phyloP scores from a whole-genome alignment of 176 grass and related monocot species.

The Neostapfia colusana region DNA sequence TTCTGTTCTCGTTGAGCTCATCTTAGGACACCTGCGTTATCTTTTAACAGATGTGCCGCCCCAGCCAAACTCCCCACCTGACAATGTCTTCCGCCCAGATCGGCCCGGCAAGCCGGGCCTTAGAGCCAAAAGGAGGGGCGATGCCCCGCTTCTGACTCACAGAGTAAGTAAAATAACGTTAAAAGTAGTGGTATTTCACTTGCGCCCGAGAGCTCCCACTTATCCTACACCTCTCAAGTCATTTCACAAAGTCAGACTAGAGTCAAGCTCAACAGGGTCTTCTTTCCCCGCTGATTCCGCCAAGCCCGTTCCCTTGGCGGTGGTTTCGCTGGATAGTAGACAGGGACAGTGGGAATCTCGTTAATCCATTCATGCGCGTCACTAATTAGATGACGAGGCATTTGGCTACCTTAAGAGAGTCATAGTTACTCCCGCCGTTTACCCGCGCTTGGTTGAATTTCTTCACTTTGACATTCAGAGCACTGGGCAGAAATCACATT shows the following conservation, averaged over 20 bases:
- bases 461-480: slow-evolving; percentile 86
- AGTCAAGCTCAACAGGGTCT: no score
- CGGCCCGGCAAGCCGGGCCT: neutral
- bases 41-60: slow-evolving; percentile 64
- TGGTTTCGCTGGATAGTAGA: no score
- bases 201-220: slow-evolving; percentile 24
- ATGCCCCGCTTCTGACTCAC: slow-evolving; percentile 36
- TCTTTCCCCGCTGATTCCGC: no score
- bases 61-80: slow-evolving; percentile 64
- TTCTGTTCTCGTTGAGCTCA: slow-evolving; percentile 71
- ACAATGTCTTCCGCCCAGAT: slow-evolving; percentile 63
- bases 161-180: slow-evolving; percentile 80
- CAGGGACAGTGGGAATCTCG: slow-evolving; percentile 16
- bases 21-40: slow-evolving; percentile 68
- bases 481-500: slow-evolving; percentile 86
- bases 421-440: slow-evolving; percentile 83
- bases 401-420: slow-evolving; percentile 88
- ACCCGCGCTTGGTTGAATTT: slow-evolving; percentile 82
- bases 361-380: slow-evolving; percentile 72
- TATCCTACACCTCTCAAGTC: neutral
- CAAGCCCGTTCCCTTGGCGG: no score
- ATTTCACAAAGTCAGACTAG: no score
- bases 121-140: neutral
- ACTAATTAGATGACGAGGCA: slow-evolving; percentile 69
- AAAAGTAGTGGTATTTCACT: slow-evolving; percentile 83